Conservation (phyloP, 495 filamentous ascomycete genomes). For the Penicillium paradoxum region DNA sequence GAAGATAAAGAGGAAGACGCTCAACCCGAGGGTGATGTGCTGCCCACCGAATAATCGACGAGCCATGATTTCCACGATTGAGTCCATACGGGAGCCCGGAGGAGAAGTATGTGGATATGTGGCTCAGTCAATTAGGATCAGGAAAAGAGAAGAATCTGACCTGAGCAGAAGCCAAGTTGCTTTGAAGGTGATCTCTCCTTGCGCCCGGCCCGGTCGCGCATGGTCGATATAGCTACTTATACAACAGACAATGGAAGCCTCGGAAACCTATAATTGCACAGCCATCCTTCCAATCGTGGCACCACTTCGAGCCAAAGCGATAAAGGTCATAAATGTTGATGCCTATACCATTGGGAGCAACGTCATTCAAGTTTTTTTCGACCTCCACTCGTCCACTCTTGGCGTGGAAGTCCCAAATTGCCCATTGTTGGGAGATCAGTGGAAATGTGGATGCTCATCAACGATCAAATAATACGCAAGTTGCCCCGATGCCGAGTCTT, state of each 20-base stretch:
- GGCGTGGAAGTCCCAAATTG: not conserved
- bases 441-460: not conserved
- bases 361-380: slow-evolving; percentile 1
- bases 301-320: not conserved
- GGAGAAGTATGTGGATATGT: not conserved
- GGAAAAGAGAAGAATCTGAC: not conserved
- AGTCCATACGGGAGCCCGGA: slow-evolving; percentile 5
- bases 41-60: slow-evolving; percentile 30
- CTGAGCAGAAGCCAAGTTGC: not conserved
- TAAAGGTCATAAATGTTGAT: slow-evolving; percentile 3
- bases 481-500: not conserved
- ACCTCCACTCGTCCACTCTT: not conserved
- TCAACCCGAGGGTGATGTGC: slow-evolving; percentile 32
- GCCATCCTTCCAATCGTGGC: not conserved
- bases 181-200: not conserved
- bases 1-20: slow-evolving; percentile 36
- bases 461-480: not conserved
- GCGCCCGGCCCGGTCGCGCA: not conserved
- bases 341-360: slow-evolving; percentile 3
- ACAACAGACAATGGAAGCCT: not conserved
- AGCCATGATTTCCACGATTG: slow-evolving; percentile 27
- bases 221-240: not conserved
- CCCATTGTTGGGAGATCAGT: not conserved
- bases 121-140: not conserved
- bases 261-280: not conserved